A percentile compares a stretch with the other conserved stretches of the same genome.
Conservation (phyloP, 164 flowering plant genomes). For the Annona squamosa region DNA sequence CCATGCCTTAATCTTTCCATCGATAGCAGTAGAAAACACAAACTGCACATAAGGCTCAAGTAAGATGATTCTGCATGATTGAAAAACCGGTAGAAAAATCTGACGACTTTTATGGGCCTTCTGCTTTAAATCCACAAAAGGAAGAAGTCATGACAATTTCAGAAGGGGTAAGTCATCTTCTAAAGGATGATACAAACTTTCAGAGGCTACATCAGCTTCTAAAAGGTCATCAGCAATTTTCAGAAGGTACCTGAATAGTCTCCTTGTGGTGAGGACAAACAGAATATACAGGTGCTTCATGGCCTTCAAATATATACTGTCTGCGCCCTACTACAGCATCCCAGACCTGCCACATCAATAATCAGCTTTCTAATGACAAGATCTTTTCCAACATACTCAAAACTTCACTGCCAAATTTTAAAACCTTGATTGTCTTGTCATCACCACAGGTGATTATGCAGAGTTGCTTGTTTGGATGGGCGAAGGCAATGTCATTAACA, state of each 20-base stretch:
- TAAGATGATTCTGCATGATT: background rate
- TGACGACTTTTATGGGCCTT: background rate
- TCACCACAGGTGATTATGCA: conserved; percentile 69
- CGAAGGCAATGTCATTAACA: conserved; percentile 69
- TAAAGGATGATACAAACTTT: background rate
- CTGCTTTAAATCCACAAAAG: background rate
- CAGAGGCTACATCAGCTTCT: background rate
- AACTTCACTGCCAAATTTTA: background rate
- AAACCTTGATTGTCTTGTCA: conserved; percentile 64
- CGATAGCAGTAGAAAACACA: conserved; percentile 66
- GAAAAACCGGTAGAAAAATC: background rate
- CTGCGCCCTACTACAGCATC: conserved; percentile 45
- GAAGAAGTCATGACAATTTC: background rate
- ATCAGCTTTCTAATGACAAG: background rate
- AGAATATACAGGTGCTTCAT: conserved; percentile 72
- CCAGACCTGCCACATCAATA: conserved; percentile 39
- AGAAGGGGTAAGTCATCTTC: background rate
- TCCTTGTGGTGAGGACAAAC: conserved; percentile 71
- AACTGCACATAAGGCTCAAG: conserved; percentile 33
- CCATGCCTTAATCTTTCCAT: conserved; percentile 87
- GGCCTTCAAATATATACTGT: conserved; percentile 60
- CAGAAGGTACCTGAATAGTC: conserved; percentile 45
- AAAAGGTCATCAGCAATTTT: background rate
- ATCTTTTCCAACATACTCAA: background rate
- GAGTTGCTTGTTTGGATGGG: conserved; percentile 57